Evolutionary conservation across 2,329 filamentous ascomycete species (phyloP).

Genomic region (Rhinocladiella similis): DNA sequence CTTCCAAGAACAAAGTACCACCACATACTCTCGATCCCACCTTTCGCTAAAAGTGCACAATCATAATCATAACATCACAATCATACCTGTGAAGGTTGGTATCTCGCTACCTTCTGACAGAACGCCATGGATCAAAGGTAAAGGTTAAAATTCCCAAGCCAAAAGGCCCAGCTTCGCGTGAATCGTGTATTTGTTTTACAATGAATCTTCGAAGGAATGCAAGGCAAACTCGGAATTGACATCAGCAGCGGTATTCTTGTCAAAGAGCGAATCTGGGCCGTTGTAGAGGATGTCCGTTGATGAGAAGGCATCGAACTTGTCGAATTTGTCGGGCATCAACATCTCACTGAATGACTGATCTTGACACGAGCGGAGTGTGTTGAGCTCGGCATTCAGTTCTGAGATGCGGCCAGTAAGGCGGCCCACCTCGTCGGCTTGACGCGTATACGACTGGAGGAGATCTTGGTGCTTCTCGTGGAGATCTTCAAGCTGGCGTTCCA

Average conservation of each 20-base stretch:
- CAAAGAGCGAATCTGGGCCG: constrained; percentile 29
- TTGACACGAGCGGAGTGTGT: constrained; percentile 24
- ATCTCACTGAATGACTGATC: constrained; percentile 29
- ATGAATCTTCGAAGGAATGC: constrained; percentile 29
- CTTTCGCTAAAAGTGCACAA: constrained; percentile 3
- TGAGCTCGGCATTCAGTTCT: constrained; percentile 31
- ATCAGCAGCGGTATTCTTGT: constrained; percentile 30
- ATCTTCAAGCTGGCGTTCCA: constrained; percentile 75
- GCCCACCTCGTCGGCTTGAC: constrained; percentile 33
- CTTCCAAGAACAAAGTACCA: not conserved
- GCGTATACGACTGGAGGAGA: constrained; percentile 34
- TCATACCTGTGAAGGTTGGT: constrained; percentile 6
- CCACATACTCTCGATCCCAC: not conserved
- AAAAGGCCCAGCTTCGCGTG: no score
- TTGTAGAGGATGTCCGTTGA: constrained; percentile 29
- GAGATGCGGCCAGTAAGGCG: constrained; percentile 32
- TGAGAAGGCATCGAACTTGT: constrained; percentile 32
- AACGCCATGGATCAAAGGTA: constrained; percentile 9
- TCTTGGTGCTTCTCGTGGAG: constrained; percentile 42
- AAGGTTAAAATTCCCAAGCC: no score
- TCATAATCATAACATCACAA: constrained; percentile 1
- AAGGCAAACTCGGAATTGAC: constrained; percentile 28
- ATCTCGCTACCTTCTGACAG: constrained; percentile 4
- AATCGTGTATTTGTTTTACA: constrained; percentile 3
- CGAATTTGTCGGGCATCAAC: constrained; percentile 31